phyloP scores from a whole-genome alignment of 2,329 filamentous ascomycete species.

The Claviceps africana region DNA sequence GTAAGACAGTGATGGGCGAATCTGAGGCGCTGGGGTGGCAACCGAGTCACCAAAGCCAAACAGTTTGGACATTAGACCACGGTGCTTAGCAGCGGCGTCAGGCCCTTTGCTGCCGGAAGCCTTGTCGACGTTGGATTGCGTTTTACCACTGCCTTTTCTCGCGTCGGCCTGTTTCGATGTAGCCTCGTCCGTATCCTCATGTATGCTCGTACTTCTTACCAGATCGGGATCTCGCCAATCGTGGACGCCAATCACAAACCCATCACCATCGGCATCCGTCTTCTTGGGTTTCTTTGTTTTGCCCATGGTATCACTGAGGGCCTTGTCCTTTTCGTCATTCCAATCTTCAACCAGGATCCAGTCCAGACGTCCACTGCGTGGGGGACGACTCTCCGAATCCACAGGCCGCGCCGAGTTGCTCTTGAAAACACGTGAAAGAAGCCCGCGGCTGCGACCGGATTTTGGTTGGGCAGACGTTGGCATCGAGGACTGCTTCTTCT shows the following conservation, averaged over 20 bases:
- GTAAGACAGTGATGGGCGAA: constrained; percentile 9
- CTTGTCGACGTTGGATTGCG: neutral
- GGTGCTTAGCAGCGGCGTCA: constrained; percentile 23
- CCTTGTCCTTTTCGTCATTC: constrained; percentile 38
- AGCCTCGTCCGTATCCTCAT: constrained; percentile 3
- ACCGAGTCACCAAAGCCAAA: constrained; percentile 31
- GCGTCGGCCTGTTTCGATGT: neutral
- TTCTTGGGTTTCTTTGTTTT: constrained; percentile 11
- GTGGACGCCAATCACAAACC: constrained; percentile 70
- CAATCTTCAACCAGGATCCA: constrained; percentile 59
- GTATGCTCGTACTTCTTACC: constrained; percentile 7
- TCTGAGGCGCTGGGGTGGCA: constrained; percentile 10
- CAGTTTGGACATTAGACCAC: constrained; percentile 32
- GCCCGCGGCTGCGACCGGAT: neutral
- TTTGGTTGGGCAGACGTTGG: constrained; percentile 10
- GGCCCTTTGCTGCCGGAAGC: neutral
- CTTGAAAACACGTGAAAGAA: neutral
- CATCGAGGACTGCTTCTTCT: constrained; percentile 9
- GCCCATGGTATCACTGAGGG: constrained; percentile 25
- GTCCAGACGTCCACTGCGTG: constrained; percentile 59
- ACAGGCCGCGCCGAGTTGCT: constrained; percentile 16
- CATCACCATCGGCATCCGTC: constrained; percentile 17
- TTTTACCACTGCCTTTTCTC: neutral
- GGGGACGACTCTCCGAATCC: constrained; percentile 46
- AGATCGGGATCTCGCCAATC: constrained; percentile 70